Conservation (phyloP, 2,329 filamentous ascomycete species). For the Pestalotiopsis sp. region DNA sequence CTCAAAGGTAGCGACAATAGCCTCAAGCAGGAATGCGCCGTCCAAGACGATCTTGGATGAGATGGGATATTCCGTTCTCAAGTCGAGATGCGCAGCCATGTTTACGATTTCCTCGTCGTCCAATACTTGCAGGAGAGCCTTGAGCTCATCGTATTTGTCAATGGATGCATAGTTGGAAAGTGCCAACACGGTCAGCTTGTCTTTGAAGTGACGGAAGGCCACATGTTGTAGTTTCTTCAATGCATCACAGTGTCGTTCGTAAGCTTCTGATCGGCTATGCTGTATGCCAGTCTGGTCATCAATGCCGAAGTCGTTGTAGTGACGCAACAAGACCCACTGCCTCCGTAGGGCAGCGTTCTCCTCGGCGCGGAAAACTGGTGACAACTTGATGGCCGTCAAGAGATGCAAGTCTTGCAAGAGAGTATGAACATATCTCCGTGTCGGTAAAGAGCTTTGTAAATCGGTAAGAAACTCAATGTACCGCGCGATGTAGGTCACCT, state of each 20-base stretch:
- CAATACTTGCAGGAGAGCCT: conserved; percentile 72
- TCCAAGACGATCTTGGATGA: conserved; percentile 66
- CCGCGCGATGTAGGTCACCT: conserved; percentile 84
- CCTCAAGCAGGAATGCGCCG: conserved; percentile 69
- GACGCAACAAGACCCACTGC: conserved; percentile 76
- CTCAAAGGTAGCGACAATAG: conserved; percentile 76
- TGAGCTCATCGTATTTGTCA: conserved; percentile 77
- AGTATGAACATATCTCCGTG: conserved; percentile 89
- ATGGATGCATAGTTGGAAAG: conserved; percentile 92
- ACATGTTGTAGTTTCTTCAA: conserved; percentile 81
- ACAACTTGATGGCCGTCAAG: conserved; percentile 75
- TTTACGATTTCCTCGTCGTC: conserved; percentile 73
- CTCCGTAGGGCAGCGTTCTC: conserved; percentile 80
- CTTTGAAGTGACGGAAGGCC: conserved; percentile 80
- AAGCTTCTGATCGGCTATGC: conserved; percentile 71
- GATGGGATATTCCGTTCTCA: conserved; percentile 82
- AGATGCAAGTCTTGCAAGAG: conserved; percentile 85
- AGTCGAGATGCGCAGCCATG: conserved; percentile 71
- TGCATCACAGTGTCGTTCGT: conserved; percentile 76
- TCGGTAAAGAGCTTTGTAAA: conserved; percentile 90
- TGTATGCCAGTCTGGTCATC: conserved; percentile 88
- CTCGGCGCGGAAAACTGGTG: conserved; percentile 75
- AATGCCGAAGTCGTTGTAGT: conserved; percentile 87
- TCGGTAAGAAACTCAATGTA: conserved; percentile 90
- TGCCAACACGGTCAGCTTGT: conserved; percentile 88